Conservation (phyloP, 371 early-diverging fungal genomes). For the Mucor circinelloides region DNA sequence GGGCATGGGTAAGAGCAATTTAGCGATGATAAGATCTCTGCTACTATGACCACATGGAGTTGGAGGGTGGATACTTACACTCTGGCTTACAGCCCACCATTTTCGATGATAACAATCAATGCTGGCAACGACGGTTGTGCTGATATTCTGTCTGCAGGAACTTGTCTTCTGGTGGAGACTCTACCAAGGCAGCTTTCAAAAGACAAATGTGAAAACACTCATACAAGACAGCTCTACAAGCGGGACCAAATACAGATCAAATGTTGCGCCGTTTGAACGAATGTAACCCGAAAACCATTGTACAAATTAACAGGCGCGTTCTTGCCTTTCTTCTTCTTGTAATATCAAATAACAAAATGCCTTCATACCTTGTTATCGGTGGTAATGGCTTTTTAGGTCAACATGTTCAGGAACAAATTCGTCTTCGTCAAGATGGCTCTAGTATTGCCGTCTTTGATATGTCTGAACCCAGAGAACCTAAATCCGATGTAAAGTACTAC, state of each 20-base stretch:
- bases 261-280: not conserved
- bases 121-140: not conserved
- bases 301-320: not conserved
- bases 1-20: not conserved
- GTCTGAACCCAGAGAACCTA: constrained; percentile 54
- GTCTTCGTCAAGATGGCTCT: constrained; percentile 63
- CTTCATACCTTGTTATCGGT: constrained; percentile 81
- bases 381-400: constrained; percentile 92
- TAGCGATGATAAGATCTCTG: not conserved
- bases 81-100: too few species aligned
- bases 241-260: constrained; percentile 3
- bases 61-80: not conserved
- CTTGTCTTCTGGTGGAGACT: not conserved
- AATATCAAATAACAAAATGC: constrained; percentile 3
- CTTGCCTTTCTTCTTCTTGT: not conserved
- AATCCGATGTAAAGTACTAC: constrained; percentile 61
- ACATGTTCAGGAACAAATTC: constrained; percentile 75
- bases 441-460: constrained; percentile 77
- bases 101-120: not conserved
- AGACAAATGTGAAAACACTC: not conserved
- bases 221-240: not conserved
- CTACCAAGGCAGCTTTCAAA: not conserved
- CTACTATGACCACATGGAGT: not conserved
- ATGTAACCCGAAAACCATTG: constrained; percentile 1
- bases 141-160: not conserved